Percentiles rank a stretch among this genome's conserved stretches.
These are phyloP conservation scores for Quercus bicolor DNA, from an alignment of 306 rosid species.

Conservation along the genomic window DNA sequence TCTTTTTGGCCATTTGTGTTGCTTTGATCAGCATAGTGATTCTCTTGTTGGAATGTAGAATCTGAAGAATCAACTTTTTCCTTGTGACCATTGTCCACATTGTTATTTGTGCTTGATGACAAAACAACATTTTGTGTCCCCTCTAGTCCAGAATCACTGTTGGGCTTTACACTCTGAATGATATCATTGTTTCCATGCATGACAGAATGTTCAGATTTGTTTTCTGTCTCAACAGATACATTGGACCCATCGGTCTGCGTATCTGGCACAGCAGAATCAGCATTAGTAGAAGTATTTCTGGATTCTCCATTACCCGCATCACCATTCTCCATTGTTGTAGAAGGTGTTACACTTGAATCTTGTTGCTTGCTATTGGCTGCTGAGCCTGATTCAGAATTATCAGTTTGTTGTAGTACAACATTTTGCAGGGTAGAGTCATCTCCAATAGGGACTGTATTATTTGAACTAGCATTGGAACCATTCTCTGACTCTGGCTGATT, in stretches of 20 bases:
- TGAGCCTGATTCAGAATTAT: slow-evolving; percentile 22
- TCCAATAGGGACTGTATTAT: slow-evolving; percentile 31
- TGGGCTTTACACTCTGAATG: slow-evolving; percentile 27
- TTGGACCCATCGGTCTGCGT: slow-evolving; percentile 4
- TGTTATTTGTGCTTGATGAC: slow-evolving; percentile 35
- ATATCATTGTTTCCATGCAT: slow-evolving; percentile 12
- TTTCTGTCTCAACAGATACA: neutral
- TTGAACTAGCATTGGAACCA: slow-evolving; percentile 21
- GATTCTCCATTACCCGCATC: slow-evolving; percentile 31
- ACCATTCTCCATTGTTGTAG: slow-evolving; percentile 25
- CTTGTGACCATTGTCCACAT: slow-evolving; percentile 34
- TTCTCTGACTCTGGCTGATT: slow-evolving; percentile 24
- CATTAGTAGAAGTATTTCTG: slow-evolving; percentile 28
- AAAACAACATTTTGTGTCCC: slow-evolving; percentile 31
- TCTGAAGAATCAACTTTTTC: slow-evolving; percentile 48
- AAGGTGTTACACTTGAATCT: slow-evolving; percentile 30
- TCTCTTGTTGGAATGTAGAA: slow-evolving; percentile 42
- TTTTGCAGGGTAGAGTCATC: slow-evolving; percentile 38
- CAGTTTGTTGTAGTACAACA: slow-evolving; percentile 18
- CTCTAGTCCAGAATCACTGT: slow-evolving; percentile 29
- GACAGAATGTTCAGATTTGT: neutral
- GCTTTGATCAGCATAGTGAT: slow-evolving; percentile 31
- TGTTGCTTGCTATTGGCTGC: slow-evolving; percentile 27
- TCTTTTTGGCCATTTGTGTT: slow-evolving; percentile 33
- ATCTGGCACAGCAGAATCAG: neutral